Evolutionary conservation across 306 rosid species (phyloP).

Genomic region (Cercis canadensis): DNA sequence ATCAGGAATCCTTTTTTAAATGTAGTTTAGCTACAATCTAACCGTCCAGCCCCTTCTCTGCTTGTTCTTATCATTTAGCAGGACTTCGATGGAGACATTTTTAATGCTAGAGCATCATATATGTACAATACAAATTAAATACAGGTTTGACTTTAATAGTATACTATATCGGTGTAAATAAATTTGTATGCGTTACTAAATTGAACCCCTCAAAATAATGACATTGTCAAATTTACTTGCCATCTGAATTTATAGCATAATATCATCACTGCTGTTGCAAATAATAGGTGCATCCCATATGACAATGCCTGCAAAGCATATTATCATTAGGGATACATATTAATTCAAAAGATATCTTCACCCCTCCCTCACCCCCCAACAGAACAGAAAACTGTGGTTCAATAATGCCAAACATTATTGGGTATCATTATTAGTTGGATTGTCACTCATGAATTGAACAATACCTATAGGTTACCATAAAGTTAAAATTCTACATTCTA

Average conservation of each 20-base stretch:
- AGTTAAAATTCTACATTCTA: slow-evolving; percentile 27
- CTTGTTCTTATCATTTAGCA: slow-evolving; percentile 4
- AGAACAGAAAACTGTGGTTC: slow-evolving; percentile 23
- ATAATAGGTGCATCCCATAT: slow-evolving; percentile 29
- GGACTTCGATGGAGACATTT: background rate
- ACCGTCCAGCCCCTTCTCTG: slow-evolving; percentile 15
- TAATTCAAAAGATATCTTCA: slow-evolving; percentile 25
- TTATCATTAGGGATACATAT: slow-evolving; percentile 14
- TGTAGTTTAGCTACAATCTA: slow-evolving; percentile 23
- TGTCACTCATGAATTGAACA: slow-evolving; percentile 33
- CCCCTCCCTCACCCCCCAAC: no score
- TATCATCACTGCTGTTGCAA: slow-evolving; percentile 15
- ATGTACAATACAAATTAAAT: slow-evolving; percentile 2
- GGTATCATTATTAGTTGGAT: slow-evolving; percentile 22
- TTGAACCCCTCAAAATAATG: slow-evolving; percentile 27
- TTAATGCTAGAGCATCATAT: slow-evolving; percentile 12
- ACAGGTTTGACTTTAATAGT: slow-evolving; percentile 27
- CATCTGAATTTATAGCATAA: slow-evolving; percentile 24
- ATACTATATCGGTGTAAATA: slow-evolving; percentile 11
- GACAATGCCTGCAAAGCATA: slow-evolving; percentile 29
- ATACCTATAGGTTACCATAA: slow-evolving; percentile 24
- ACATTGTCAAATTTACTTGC: background rate
- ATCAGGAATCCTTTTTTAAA: slow-evolving; percentile 25
- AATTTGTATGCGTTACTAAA: slow-evolving; percentile 37
- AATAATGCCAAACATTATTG: slow-evolving; percentile 23